Percentiles rank a stretch among this genome's conserved stretches.
Conservation (phyloP, 176 grass and related monocot species). For the Musa beccarii region DNA sequence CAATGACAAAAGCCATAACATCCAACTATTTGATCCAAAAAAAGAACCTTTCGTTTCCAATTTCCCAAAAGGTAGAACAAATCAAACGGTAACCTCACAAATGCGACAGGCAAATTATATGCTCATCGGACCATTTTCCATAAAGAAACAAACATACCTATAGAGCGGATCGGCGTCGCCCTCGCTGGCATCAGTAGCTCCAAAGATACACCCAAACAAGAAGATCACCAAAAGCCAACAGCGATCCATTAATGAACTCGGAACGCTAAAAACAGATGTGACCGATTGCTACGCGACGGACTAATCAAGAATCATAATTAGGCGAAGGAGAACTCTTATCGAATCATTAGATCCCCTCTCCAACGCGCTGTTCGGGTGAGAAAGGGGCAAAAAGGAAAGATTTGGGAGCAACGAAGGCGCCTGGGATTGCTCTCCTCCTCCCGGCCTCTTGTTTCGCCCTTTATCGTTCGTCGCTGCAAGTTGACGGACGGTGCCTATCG, state of each 20-base stretch:
- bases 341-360: not conserved
- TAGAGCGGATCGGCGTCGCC: conserved; percentile 51
- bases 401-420: not conserved
- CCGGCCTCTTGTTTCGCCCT: not conserved
- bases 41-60: not conserved
- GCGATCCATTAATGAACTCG: conserved; percentile 20
- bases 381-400: not conserved
- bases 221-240: conserved; percentile 14
- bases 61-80: not conserved
- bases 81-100: not conserved
- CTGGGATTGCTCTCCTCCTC: not conserved
- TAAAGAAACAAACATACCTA: conserved; percentile 16
- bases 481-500: too few species aligned
- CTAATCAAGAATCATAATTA: not conserved
- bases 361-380: not conserved
- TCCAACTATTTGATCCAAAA: too few species aligned
- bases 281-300: not conserved
- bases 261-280: not conserved
- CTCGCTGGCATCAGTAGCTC: conserved; percentile 8
- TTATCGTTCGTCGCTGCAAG: too few species aligned
- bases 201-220: conserved; percentile 4
- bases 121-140: too few species aligned
- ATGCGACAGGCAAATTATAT: not conserved
- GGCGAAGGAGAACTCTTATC: not conserved
- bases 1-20: too few species aligned